phyloP scores from a whole-genome alignment of 2,329 filamentous ascomycete species.

The Aspergillus fumigatiaffinis region DNA sequence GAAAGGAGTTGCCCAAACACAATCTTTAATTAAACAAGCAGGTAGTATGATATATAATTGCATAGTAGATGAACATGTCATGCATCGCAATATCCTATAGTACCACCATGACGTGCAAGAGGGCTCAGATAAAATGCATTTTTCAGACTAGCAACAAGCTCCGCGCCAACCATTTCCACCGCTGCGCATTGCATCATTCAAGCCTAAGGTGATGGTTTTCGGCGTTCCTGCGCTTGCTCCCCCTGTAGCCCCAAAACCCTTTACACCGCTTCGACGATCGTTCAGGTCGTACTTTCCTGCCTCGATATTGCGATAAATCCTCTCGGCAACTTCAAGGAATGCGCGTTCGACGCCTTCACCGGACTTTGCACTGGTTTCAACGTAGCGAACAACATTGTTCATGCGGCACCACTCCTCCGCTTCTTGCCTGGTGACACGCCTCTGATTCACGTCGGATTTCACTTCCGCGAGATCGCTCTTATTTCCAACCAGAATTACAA shows the following conservation, averaged over 20 bases:
- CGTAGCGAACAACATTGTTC: constrained; percentile 87
- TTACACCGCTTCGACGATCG: constrained; percentile 87
- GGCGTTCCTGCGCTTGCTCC: constrained; percentile 32
- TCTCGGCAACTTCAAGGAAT: constrained; percentile 87
- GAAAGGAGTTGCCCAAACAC: background rate
- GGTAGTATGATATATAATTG: background rate
- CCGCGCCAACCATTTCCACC: constrained; percentile 34
- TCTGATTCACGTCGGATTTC: constrained; percentile 46
- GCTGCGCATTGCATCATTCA: constrained; percentile 47
- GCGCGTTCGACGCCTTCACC: constrained; percentile 91
- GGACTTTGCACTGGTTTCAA: constrained; percentile 94
- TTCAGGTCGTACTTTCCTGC: constrained; percentile 92
- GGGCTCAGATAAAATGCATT: background rate
- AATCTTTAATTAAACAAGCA: background rate
- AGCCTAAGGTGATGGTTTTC: constrained; percentile 42
- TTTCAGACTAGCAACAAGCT: constrained; percentile 32
- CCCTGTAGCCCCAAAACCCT: constrained; percentile 51
- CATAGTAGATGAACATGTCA: background rate
- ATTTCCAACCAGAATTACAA: constrained; percentile 92
- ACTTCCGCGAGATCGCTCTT: constrained; percentile 74
- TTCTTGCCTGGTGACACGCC: constrained; percentile 77
- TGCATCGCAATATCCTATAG: background rate
- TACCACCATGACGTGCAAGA: background rate
- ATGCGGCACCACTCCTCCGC: constrained; percentile 82
- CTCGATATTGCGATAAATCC: constrained; percentile 96